Evolutionary conservation across 306 rosid species (phyloP).

Genomic region (Mimosa bimucronata): DNA sequence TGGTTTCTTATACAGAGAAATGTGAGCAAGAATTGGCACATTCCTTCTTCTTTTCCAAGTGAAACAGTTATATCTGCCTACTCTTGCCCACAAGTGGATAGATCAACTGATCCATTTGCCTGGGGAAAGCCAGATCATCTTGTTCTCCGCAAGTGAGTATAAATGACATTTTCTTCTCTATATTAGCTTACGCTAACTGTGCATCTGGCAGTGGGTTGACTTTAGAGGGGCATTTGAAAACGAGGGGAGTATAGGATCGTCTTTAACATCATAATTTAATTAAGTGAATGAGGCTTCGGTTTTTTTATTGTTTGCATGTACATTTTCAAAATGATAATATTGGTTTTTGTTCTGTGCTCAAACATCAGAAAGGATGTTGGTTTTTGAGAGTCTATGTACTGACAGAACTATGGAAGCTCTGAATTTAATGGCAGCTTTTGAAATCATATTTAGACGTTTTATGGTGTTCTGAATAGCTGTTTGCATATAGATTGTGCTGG

Average conservation of each 20-base stretch:
- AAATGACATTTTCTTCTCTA: conserved; percentile 18
- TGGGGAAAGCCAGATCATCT: conserved; percentile 99
- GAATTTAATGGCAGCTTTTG: neutral
- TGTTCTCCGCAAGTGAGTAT: conserved; percentile 89
- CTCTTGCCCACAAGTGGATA: conserved; percentile 78
- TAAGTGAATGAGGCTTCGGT: conserved; percentile 4
- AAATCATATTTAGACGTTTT: conserved; percentile 7
- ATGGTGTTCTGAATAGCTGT: conserved; percentile 32
- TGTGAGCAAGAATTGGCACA: conserved; percentile 98
- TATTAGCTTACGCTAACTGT: conserved; percentile 3
- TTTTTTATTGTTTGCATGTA: neutral
- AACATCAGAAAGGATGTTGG: neutral
- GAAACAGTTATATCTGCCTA: conserved; percentile 85
- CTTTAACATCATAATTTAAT: conserved; percentile 21
- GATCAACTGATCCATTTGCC: conserved; percentile 78
- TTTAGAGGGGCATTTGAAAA: conserved; percentile 9
- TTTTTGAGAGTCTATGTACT: neutral
- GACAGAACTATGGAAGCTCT: neutral
- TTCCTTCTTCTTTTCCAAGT: conserved; percentile 88
- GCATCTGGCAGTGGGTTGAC: conserved; percentile 25
- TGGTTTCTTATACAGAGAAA: conserved; percentile 68
- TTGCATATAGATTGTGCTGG: conserved; percentile 78
- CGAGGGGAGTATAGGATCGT: conserved; percentile 9
- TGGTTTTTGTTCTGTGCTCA: neutral
- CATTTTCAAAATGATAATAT: neutral